These are phyloP conservation scores for Mycena indigotica DNA, from an alignment of 768 basidiomycete genomes.

Conservation along the genomic window DNA sequence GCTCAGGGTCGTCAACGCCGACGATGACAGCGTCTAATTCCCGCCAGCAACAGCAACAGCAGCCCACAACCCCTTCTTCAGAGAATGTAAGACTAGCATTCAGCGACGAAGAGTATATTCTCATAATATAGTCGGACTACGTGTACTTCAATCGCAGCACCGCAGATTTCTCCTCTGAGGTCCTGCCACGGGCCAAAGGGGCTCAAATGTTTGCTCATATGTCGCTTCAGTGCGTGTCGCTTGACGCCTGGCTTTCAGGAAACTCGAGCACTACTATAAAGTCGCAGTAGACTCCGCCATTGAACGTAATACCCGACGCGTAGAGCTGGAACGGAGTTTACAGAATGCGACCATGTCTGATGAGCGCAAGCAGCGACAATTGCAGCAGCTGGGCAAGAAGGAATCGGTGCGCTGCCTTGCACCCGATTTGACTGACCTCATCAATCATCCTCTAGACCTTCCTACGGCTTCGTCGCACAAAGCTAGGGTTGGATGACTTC, in stretches of 20 bases:
- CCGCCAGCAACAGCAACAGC: not conserved
- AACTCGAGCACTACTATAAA: constrained; percentile 93
- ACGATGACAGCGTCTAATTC: not conserved
- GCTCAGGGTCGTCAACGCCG: not conserved
- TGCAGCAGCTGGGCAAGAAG: constrained; percentile 82
- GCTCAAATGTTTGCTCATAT: constrained; percentile 74
- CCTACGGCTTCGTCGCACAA: constrained; percentile 85
- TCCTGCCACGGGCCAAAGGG: constrained; percentile 80
- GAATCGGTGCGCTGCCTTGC: constrained; percentile 51
- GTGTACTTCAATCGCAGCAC: constrained; percentile 90
- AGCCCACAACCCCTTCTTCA: not conserved
- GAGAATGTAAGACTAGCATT: not conserved
- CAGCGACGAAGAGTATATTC: not conserved
- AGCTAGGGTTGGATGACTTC: constrained; percentile 90
- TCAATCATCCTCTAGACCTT: constrained; percentile 48
- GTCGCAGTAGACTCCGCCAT: constrained; percentile 95
- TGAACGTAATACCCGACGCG: constrained; percentile 83
- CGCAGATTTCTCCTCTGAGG: constrained; percentile 75
- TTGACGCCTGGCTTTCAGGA: not conserved
- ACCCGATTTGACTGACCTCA: not conserved
- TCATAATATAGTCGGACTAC: constrained; percentile 53
- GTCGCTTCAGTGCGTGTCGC: not conserved
- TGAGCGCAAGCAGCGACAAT: constrained; percentile 83
- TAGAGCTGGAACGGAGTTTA: constrained; percentile 55
- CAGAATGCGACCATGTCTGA: constrained; percentile 73